Conservation (phyloP, 768 basidiomycete species). For the Collybia mongolica region DNA sequence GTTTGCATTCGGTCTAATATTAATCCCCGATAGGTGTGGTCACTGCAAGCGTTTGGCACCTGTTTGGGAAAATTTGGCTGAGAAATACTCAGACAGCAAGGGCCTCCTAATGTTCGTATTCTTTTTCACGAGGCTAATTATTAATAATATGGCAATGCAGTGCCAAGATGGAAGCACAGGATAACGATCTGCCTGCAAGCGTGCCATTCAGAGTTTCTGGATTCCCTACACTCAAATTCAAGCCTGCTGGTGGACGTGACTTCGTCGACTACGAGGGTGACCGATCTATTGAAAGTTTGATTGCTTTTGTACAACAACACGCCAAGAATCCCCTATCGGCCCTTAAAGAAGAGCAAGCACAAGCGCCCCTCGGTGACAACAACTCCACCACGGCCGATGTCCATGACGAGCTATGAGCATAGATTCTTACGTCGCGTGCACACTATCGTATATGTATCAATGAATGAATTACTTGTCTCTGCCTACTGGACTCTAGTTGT, state of each 20-base stretch:
- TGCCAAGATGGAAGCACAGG: conserved; percentile 95
- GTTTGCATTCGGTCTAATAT: not conserved
- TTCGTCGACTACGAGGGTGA: conserved; percentile 96
- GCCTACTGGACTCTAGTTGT: not conserved
- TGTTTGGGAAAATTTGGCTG: conserved; percentile 87
- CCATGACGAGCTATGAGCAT: conserved; percentile 47
- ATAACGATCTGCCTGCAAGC: conserved; percentile 92
- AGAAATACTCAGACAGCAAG: conserved; percentile 75
- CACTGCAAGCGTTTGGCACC: conserved; percentile 98
- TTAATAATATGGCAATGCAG: conserved; percentile 32
- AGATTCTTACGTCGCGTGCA: conserved; percentile 1
- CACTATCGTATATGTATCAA: not conserved
- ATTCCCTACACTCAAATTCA: conserved; percentile 98
- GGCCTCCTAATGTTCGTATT: conserved; percentile 69
- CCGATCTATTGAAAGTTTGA: conserved; percentile 80
- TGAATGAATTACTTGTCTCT: conserved; percentile 8
- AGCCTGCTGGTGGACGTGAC: conserved; percentile 79
- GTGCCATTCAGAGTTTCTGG: conserved; percentile 84
- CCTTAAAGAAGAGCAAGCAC: conserved; percentile 30
- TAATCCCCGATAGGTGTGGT: conserved; percentile 60
- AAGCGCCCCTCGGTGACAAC: conserved; percentile 28
- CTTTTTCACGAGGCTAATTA: conserved; percentile 4
- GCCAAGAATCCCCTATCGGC: conserved; percentile 72
- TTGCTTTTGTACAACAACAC: conserved; percentile 80
- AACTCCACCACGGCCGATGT: conserved; percentile 21